phyloP scores from a whole-genome alignment of 129 eudicot species.

The Saposhnikovia divaricata region DNA sequence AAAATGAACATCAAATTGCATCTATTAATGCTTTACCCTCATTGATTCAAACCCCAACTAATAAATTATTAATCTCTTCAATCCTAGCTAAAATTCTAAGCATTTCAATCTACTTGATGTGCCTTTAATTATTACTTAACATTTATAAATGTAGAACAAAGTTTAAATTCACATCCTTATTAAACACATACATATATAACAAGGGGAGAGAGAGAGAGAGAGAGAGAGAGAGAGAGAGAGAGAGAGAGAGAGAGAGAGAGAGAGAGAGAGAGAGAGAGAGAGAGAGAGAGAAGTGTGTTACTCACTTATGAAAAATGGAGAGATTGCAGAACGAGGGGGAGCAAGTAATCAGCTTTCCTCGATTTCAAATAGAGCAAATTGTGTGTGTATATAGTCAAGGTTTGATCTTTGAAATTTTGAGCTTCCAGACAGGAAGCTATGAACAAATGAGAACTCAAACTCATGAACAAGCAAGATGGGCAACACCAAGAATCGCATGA shows the following conservation, averaged over 20 bases:
- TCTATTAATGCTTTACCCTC: background rate
- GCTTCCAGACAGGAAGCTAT: background rate
- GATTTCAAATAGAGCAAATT: too few species aligned
- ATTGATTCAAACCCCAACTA: background rate
- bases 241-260: too few species aligned
- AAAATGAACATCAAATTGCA: background rate
- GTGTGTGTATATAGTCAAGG: background rate
- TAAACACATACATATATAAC: too few species aligned
- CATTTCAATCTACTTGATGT: background rate
- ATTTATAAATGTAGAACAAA: background rate
- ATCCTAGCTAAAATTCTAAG: background rate
- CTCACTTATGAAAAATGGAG: background rate
- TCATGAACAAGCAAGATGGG: background rate
- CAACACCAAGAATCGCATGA: background rate
- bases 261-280: too few species aligned
- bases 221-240: too few species aligned
- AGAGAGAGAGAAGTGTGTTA: background rate
- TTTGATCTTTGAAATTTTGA: background rate
- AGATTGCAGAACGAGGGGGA: background rate
- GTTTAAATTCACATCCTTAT: background rate
- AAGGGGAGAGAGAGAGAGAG: too few species aligned
- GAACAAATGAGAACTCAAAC: background rate
- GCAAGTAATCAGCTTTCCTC: background rate
- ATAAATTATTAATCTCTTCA: background rate
- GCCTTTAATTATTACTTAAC: background rate